Conservation (phyloP, 805 yeast genomes). For the Candida schatavii region DNA sequence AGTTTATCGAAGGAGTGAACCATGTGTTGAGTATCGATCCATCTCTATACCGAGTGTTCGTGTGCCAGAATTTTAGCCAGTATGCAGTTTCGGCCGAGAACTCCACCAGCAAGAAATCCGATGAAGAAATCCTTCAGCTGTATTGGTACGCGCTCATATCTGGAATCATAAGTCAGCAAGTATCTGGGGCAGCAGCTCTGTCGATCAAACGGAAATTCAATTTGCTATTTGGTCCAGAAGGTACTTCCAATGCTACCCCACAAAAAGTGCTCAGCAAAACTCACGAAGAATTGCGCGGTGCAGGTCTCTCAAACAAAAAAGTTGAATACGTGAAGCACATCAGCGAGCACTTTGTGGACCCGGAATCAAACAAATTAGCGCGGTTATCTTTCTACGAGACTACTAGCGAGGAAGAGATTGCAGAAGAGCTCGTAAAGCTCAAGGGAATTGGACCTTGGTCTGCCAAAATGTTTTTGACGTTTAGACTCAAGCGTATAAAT, state of each 20-base stretch:
- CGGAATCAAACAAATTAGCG: slow-evolving; percentile 25
- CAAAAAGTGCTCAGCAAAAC: slow-evolving; percentile 37
- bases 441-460: slow-evolving; percentile 87
- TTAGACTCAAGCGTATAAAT: slow-evolving; percentile 63
- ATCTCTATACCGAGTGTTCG: slow-evolving; percentile 31
- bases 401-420: slow-evolving; percentile 43
- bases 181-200: slow-evolving; percentile 77
- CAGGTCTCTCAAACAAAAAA: slow-evolving; percentile 72
- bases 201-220: slow-evolving; percentile 54
- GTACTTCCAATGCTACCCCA: slow-evolving; percentile 47
- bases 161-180: slow-evolving; percentile 66
- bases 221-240: slow-evolving; percentile 25
- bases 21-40: slow-evolving; percentile 31
- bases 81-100: slow-evolving; percentile 9
- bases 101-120: slow-evolving; percentile 5
- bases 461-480: slow-evolving; percentile 80
- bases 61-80: slow-evolving; percentile 24
- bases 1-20: slow-evolving; percentile 30
- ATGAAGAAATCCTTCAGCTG: slow-evolving; percentile 18
- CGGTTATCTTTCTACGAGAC: slow-evolving; percentile 34
- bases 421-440: slow-evolving; percentile 47
- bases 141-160: slow-evolving; percentile 39
- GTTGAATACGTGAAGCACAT: slow-evolving; percentile 58
- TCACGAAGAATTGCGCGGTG: slow-evolving; percentile 50
- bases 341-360: slow-evolving; percentile 48